phyloP scores from a whole-genome alignment of 495 filamentous ascomycete species.

The Aspergillus ellipticus region DNA sequence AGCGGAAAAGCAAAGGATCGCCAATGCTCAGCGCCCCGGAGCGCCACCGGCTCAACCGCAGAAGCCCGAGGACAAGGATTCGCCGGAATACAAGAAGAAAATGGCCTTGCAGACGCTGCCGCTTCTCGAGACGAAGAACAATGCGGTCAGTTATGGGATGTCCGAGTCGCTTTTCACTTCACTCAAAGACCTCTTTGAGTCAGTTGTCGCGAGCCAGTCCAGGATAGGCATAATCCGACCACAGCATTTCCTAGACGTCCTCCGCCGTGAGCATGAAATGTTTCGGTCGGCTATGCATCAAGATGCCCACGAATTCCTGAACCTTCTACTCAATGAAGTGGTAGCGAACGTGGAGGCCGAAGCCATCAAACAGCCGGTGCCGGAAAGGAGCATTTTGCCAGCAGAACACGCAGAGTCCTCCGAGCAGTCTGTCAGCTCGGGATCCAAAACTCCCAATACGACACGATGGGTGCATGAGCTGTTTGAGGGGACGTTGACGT shows the following conservation, averaged over 20 bases:
- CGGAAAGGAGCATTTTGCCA: constrained; percentile 35
- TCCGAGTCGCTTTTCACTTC: constrained; percentile 90
- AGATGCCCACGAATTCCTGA: constrained; percentile 96
- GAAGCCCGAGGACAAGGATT: constrained; percentile 74
- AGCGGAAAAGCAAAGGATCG: constrained; percentile 42
- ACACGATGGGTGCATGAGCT: constrained; percentile 96
- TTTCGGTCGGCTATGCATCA: constrained; percentile 96
- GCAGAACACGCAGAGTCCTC: constrained; percentile 38
- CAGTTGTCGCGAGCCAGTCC: constrained; percentile 74
- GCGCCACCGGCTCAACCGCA: constrained; percentile 54
- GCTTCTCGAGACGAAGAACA: constrained; percentile 76
- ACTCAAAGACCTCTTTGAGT: constrained; percentile 94
- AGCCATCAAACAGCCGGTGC: constrained; percentile 51
- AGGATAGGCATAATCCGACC: constrained; percentile 91
- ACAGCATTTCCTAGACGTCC: constrained; percentile 86
- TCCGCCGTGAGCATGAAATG: constrained; percentile 94
- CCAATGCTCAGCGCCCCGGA: constrained; percentile 38
- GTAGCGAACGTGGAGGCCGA: constrained; percentile 89
- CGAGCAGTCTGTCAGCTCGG: constrained; percentile 43
- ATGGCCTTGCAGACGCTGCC: constrained; percentile 83
- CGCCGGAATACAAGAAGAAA: constrained; percentile 96
- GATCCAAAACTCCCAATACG: constrained; percentile 46
- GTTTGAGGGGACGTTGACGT: constrained; percentile 91
- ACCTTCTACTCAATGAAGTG: constrained; percentile 91
- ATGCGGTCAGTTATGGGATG: constrained; percentile 81